Base-by-base conservation (phyloP, 192 early-diverging fungal genomes). In the Coemansia sp. region DNA sequence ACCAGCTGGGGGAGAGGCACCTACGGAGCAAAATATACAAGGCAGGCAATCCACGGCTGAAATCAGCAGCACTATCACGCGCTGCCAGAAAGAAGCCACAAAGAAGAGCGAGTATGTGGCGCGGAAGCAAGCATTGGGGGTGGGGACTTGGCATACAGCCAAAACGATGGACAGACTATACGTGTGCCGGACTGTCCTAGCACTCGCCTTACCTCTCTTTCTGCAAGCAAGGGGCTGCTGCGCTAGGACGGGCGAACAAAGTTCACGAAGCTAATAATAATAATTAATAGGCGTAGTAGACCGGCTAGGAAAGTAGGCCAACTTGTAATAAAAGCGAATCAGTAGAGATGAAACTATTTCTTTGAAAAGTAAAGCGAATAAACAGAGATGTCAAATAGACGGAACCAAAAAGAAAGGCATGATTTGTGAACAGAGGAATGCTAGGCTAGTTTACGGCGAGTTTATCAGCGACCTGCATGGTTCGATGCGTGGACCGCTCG, bases 251-350 rank as follows among this genome's bases (percentile, higher is more conserved):
- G 27, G 27, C 51, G 51, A 29, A 25, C 47, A 12, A 14, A 51
- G 3, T 3, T 3, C 11, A 12, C 11, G 12, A 22, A 15, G 29
- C 27, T n/a, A 25, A 14, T 10, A 25, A n/a, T 15, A 15, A 54
- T n/a, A n/a, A 54, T 32, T 54, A 54, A 54, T 54, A 7, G 51
- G 29, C 15, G 51, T 54, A 54, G 51, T 54, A 54, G 51, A 25
- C 27, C 51, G 51, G 29, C 51, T 2, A 54, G 17, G 51, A 25
- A 54, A 54, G 22, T 46, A n/a, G n/a, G n/a, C n/a, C n/a, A n/a
- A n/a, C n/a, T n/a, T n/a, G n/a, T n/a, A n/a, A n/a, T n/a, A n/a
- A n/a, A n/a, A 25, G 25, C 24, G 7, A 12, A 51, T 27, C 25
- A 51, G 47, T 51, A 51, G 25, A 51, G 15, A 25, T 27, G 51